Percentiles rank a stretch among this genome's conserved stretches.
phyloP scores from a whole-genome alignment of 225 moss, liverwort and hornwort species.

The Pseudisothecium myosuroides region DNA sequence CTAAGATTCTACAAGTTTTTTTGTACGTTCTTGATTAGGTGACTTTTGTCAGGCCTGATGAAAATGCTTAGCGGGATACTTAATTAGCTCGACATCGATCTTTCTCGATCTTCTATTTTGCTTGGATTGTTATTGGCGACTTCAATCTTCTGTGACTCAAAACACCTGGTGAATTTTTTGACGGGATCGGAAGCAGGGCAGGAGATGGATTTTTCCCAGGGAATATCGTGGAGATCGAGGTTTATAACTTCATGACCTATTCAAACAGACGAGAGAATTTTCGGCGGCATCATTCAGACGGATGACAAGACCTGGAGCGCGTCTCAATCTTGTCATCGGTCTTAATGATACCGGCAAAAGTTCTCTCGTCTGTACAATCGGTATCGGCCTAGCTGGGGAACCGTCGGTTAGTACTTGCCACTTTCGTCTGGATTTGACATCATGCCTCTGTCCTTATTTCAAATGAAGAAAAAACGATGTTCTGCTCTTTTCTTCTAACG shows the following conservation, averaged over 20 bases:
- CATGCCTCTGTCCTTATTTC: neutral
- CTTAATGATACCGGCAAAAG: constrained; percentile 66
- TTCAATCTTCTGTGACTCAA: neutral
- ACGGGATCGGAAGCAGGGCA: neutral
- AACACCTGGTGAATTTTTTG: neutral
- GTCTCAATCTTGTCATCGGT: constrained; percentile 60
- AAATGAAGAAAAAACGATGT: neutral
- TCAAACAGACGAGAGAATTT: no score
- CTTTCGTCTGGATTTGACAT: neutral
- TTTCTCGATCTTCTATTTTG: neutral
- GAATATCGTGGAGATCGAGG: constrained; percentile 54
- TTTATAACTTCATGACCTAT: constrained; percentile 56
- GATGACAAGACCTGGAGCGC: constrained; percentile 41
- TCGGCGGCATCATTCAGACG: no score
- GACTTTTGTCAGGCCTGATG: neutral
- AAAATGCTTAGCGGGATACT: no score
- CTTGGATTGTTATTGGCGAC: neutral
- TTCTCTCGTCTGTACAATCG: constrained; percentile 60
- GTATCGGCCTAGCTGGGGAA: constrained; percentile 65
- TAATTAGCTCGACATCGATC: neutral
- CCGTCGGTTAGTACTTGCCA: constrained; percentile 30
- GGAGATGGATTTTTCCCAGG: constrained; percentile 40
- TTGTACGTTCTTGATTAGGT: neutral
- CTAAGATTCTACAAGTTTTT: neutral
- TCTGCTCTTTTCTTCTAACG: neutral